Evolutionary conservation across 2,329 filamentous ascomycete species (phyloP), one percentile per base, ranked within the genome.

Genomic region (Diaporthe sp.): DNA sequence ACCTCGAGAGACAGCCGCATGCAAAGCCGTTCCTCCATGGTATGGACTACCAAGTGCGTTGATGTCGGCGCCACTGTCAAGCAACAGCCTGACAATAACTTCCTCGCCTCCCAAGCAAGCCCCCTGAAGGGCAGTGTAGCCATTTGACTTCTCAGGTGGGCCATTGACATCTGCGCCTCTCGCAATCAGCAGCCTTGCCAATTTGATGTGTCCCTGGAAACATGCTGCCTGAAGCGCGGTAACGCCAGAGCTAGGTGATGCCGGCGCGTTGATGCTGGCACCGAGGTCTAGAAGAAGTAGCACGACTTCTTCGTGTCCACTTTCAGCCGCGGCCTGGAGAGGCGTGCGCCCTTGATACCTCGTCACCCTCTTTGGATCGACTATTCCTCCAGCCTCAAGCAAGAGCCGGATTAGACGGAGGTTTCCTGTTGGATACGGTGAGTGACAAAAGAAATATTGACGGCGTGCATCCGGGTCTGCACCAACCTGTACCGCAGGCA

Each of bases 291-390:
- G 75, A 15, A 86, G 79, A 56, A 77, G 74, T 22, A 77, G 73
- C 7, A 82, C 79, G 3, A 82, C 71, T 8, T 77, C 75, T 15
- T 74, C 12, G 71, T 81, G 74, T 0, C 81, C 81, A 3, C 76
- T 78, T 17, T 80, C 77, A 3, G 80, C 79, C 8, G 83, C 84
- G 76, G 76, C 80, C 81, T 78, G 87, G 79, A 82, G 83, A 75
- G 78, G 85, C 78, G 75, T 88, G 77, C 77, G 82, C 75, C 75
- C 83, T 58, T 78, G 78, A 65, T 82, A 83, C 79, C 75, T 82
- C 30, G 75, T 69, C 77, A 66, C 78, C 74, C 75, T 80, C 77
- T 70, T 79, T 68, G 76, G 78, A n/a, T 84, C 79, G 2, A 84
- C 71, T 0, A 58, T 55, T 81, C 77, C 81, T 0, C 82, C 81